Evolutionary conservation across 2,329 filamentous ascomycete species (phyloP), one percentile per base, ranked within the genome.

Genomic region (Aureobasidium subglaciale): DNA sequence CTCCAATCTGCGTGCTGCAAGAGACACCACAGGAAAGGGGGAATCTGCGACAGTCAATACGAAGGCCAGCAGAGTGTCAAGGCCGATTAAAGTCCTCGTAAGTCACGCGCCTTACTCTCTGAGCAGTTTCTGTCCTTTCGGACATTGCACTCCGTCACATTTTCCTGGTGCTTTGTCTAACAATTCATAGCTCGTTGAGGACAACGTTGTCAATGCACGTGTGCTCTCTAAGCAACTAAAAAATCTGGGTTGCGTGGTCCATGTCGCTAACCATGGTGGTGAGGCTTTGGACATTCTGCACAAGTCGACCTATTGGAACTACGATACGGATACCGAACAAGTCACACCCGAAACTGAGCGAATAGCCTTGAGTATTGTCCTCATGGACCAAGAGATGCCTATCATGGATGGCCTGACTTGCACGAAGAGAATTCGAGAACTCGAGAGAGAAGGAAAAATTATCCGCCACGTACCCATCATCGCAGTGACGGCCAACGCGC

Each of bases 361-460:
- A n/a, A 58, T 59, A 8, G 52, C 48, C 2, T 50, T 62, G 32
- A 62, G 57, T 34, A 59, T 88, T 41, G 84, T 90, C n/a, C 69
- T 90, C 8, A 88, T 90, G 86, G 86, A 90, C 64, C 75, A 89
- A 34, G 86, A 89, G 64, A 89, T 89, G 86, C 87, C 87, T 1
- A 78, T 90, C 40, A 90, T 90, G 87, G 86, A 91, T 63, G 88
- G 88, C 32, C 81, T 88, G 68, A 86, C 85, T 2, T 89, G 87
- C 60, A 84, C 87, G 11, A 76, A 78, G 38, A 80, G 75, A 58
- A 90, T 92, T 53, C 79, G 88, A 16, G 78, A 85, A 58, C 73
- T 88, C 16, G 86, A 91, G 66, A 72, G 71, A 46, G 75, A 81
- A 53, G 82, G 82, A 18, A 80, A 76, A 29, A 79, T 88, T 45